Conservation (phyloP, 139 green algal species). For the Nannochloris sp. region DNA sequence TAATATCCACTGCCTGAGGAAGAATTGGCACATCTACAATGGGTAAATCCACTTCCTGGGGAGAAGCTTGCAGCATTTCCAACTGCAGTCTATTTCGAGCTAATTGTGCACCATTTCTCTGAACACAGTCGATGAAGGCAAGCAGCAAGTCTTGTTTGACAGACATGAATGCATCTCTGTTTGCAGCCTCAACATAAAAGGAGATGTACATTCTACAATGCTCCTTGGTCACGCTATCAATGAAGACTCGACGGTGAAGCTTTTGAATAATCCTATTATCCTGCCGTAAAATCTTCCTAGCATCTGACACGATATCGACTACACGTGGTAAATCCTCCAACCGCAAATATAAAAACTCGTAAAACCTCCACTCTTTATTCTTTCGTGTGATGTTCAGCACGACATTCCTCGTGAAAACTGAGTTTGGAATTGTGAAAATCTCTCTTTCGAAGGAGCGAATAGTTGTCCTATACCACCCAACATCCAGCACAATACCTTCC, state of each 20-base stretch:
- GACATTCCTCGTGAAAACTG: conserved; percentile 79
- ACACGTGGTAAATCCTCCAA: conserved; percentile 34
- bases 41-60: neutral
- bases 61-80: neutral
- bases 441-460: conserved; percentile 76
- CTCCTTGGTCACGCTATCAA: conserved; percentile 72
- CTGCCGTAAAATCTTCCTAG: conserved; percentile 56
- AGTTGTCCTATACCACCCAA: conserved; percentile 84
- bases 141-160: conserved; percentile 80
- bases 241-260: conserved; percentile 78
- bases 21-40: conserved; percentile 19
- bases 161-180: conserved; percentile 78
- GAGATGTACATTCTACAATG: conserved; percentile 56
- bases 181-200: conserved; percentile 69
- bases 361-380: conserved; percentile 77
- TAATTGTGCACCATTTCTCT: conserved; percentile 68
- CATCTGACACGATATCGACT: conserved; percentile 42
- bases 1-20: conserved; percentile 26
- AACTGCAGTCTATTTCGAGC: conserved; percentile 41
- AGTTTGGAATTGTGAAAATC: conserved; percentile 55
- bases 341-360: conserved; percentile 57
- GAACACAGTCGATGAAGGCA: conserved; percentile 69
- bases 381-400: conserved; percentile 88
- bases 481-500: conserved; percentile 83
- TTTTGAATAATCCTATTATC: conserved; percentile 80